Evolutionary conservation across 2,329 filamentous ascomycete species (phyloP).

Genomic region (Didymella arachidicola): DNA sequence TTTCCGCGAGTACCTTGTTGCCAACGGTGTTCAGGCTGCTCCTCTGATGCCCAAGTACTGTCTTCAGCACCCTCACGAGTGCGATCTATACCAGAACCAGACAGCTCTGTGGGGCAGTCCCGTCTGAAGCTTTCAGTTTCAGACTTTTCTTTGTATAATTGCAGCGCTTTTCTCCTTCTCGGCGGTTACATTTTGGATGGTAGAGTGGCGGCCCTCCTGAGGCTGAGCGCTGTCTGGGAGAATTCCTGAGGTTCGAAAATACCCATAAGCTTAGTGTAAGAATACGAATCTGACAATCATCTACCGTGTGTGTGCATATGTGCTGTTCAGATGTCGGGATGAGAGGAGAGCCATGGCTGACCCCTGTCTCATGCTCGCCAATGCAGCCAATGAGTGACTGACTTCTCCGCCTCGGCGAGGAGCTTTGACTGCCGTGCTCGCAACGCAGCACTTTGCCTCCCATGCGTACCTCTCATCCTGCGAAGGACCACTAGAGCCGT

Average conservation of each 20-base stretch:
- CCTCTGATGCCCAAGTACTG: conserved; percentile 66
- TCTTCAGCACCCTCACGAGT: conserved; percentile 64
- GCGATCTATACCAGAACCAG: conserved; percentile 64
- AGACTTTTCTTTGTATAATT: not conserved
- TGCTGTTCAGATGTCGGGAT: not conserved
- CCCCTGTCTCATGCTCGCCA: conserved; percentile 3
- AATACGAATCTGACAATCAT: not conserved
- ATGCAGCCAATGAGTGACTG: conserved; percentile 3
- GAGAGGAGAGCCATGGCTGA: not conserved
- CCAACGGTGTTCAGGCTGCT: conserved; percentile 60
- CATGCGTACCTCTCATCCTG: conserved; percentile 25
- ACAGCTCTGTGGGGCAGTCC: conserved; percentile 36
- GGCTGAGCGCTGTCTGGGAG: not conserved
- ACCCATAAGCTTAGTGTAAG: not conserved
- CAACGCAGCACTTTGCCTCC: conserved; percentile 19
- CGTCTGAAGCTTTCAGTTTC: not conserved
- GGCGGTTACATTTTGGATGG: not conserved
- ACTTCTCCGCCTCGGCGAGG: not conserved
- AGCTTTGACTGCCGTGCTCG: conserved; percentile 11
- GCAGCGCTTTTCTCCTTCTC: conserved; percentile 4
- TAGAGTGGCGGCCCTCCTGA: not conserved
- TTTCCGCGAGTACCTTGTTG: conserved; percentile 66
- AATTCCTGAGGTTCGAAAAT: not conserved
- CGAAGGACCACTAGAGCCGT: conserved; percentile 12
- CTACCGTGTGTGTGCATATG: not conserved